A percentile compares a stretch with the other conserved stretches of the same genome.
These are phyloP conservation scores for Aspergillus egyptiacus DNA, from an alignment of 495 filamentous ascomycete species.

Conservation along the genomic window DNA sequence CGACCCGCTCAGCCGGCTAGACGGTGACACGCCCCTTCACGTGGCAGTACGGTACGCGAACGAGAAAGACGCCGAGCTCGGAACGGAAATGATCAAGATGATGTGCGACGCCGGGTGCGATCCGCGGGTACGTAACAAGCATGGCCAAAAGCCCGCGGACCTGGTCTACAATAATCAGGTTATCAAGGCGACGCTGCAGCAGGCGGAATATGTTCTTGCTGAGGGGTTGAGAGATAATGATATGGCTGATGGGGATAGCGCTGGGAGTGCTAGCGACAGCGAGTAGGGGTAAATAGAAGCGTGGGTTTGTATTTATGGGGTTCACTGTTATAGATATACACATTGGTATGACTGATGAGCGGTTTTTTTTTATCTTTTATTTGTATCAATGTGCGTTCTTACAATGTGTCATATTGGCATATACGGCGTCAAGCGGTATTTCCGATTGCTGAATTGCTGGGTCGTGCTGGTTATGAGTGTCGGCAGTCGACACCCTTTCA, in stretches of 20 bases:
- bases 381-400: too few relatives aligned
- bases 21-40: constrained; percentile 88
- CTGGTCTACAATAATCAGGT: constrained; percentile 53
- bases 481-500: too few relatives aligned
- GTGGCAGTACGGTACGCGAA: constrained; percentile 81
- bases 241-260: constrained; percentile 24
- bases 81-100: constrained; percentile 70
- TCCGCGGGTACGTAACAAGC: constrained; percentile 49
- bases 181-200: constrained; percentile 62
- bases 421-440: too few relatives aligned
- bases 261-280: constrained; percentile 40
- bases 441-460: too few relatives aligned
- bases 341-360: constrained; percentile 15
- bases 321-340: constrained; percentile 7
- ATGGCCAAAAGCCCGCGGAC: constrained; percentile 38
- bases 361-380: neutral
- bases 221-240: constrained; percentile 35
- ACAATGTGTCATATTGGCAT: too few relatives aligned
- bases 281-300: constrained; percentile 22
- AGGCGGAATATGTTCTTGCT: constrained; percentile 64
- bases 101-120: constrained; percentile 90
- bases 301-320: neutral
- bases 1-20: constrained; percentile 73
- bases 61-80: constrained; percentile 56
- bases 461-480: too few relatives aligned